A percentile compares a stretch with the other conserved stretches of the same genome.
Evolutionary conservation across 768 basidiomycete genomes (phyloP).

Genomic region (Pisolithus orientalis): DNA sequence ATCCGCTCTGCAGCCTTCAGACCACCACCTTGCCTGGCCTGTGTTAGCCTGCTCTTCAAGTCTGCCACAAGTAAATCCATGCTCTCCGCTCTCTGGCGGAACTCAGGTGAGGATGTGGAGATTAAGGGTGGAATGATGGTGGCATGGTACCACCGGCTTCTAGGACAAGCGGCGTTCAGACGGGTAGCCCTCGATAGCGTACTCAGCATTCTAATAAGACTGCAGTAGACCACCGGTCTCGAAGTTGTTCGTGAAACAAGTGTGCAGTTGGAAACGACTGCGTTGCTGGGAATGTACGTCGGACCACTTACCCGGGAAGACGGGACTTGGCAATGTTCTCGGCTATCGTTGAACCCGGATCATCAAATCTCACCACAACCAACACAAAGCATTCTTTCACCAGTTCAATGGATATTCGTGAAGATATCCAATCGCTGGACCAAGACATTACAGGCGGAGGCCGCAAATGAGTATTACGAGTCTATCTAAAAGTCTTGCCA

Average conservation of each 20-base stretch:
- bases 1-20: constrained; percentile 68
- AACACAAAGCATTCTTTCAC: not conserved
- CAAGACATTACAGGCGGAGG: not conserved
- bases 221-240: not conserved
- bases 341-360: not conserved
- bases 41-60: constrained; percentile 51
- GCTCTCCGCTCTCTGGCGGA: constrained; percentile 53
- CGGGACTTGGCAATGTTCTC: not conserved
- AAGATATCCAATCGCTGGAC: not conserved
- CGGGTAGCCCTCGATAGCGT: constrained; percentile 6
- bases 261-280: not conserved
- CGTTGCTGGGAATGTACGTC: not conserved
- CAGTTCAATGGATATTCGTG: too few relatives aligned
- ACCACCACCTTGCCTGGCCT: constrained; percentile 67
- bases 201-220: not conserved
- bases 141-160: constrained; percentile 51
- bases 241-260: not conserved
- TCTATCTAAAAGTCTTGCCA: constrained; percentile 73
- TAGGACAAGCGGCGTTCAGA: constrained; percentile 1
- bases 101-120: constrained; percentile 67
- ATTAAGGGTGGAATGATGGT: constrained; percentile 68
- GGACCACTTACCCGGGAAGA: not conserved
- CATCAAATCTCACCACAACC: not conserved
- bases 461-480: not conserved
- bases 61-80: constrained; percentile 69